Conservation (phyloP, 768 basidiomycete genomes). For the Lactarius tabidus region DNA sequence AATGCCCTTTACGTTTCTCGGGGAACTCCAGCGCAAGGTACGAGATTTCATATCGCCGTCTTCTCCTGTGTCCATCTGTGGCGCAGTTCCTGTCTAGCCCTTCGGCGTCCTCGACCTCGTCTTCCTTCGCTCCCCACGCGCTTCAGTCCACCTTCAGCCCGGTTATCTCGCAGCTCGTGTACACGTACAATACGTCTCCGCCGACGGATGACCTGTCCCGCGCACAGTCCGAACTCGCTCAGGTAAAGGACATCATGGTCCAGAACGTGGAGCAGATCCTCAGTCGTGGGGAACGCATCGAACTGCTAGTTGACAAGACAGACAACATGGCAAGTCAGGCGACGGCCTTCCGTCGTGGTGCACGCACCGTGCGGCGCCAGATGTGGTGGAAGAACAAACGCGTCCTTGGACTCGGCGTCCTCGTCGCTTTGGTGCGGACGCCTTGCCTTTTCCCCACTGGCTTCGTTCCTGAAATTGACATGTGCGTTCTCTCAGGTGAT, state of each 20-base stretch:
- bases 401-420: constrained; percentile 57
- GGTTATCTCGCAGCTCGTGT: constrained; percentile 68
- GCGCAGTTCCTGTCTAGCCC: constrained; percentile 58
- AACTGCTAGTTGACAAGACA: constrained; percentile 95
- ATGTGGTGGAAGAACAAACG: constrained; percentile 90
- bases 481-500: constrained; percentile 46
- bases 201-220: constrained; percentile 85
- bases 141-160: constrained; percentile 71
- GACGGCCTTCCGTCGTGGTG: constrained; percentile 87
- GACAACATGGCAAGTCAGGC: constrained; percentile 94
- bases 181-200: constrained; percentile 85
- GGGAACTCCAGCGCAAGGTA: constrained; percentile 79
- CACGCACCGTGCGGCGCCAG: constrained; percentile 72
- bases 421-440: constrained; percentile 64
- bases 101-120: constrained; percentile 54
- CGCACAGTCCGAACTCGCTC: constrained; percentile 83
- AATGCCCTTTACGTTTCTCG: constrained; percentile 91
- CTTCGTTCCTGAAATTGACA: constrained; percentile 18
- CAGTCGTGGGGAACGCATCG: constrained; percentile 90
- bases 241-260: constrained; percentile 97
- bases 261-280: constrained; percentile 98
- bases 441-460: constrained; percentile 11
- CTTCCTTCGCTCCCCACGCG: constrained; percentile 46
- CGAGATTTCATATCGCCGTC: constrained; percentile 3
- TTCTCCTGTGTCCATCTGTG: constrained; percentile 4